These are phyloP conservation scores for Phytophthora nicotianae DNA, from an alignment of 352 stramenopile species.

Conservation along the genomic window DNA sequence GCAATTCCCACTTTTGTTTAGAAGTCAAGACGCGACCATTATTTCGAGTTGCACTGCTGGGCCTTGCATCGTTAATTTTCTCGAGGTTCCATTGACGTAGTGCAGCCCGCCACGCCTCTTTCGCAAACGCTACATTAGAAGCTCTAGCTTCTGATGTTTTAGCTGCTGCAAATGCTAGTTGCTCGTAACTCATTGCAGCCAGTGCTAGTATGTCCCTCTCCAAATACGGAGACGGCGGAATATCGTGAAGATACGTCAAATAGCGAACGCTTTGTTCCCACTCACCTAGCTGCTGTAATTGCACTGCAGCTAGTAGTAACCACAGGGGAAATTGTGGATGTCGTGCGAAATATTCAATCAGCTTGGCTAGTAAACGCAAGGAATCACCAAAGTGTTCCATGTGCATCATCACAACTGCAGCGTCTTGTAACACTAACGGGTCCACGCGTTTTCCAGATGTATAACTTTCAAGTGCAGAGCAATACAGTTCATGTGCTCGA, in stretches of 20 bases:
- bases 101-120: slow-evolving; percentile 66
- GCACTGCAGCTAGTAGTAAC: slow-evolving; percentile 63
- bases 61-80: slow-evolving; percentile 12
- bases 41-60: slow-evolving; percentile 9
- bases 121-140: slow-evolving; percentile 18
- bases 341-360: slow-evolving; percentile 65
- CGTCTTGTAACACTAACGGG: slow-evolving; percentile 58
- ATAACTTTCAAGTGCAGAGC: slow-evolving; percentile 26
- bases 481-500: slow-evolving; percentile 58
- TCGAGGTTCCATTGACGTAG: slow-evolving; percentile 57
- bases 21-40: slow-evolving; percentile 4
- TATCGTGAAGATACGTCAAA: slow-evolving; percentile 61
- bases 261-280: slow-evolving; percentile 68
- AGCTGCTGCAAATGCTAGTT: slow-evolving; percentile 1
- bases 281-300: slow-evolving; percentile 61
- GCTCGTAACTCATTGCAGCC: slow-evolving; percentile 62
- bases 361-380: slow-evolving; percentile 54
- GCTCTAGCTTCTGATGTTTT: slow-evolving; percentile 1
- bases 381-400: slow-evolving; percentile 50
- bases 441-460: slow-evolving; percentile 28
- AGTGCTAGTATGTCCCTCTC: slow-evolving; percentile 66
- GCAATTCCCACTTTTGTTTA: slow-evolving; percentile 52
- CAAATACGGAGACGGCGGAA: slow-evolving; percentile 51
- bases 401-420: slow-evolving; percentile 72
- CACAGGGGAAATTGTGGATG: slow-evolving; percentile 53